Evolutionary conservation across 2,329 filamentous ascomycete species (phyloP), one percentile per base, ranked within the genome.

Genomic region (Claviceps maximensis): DNA sequence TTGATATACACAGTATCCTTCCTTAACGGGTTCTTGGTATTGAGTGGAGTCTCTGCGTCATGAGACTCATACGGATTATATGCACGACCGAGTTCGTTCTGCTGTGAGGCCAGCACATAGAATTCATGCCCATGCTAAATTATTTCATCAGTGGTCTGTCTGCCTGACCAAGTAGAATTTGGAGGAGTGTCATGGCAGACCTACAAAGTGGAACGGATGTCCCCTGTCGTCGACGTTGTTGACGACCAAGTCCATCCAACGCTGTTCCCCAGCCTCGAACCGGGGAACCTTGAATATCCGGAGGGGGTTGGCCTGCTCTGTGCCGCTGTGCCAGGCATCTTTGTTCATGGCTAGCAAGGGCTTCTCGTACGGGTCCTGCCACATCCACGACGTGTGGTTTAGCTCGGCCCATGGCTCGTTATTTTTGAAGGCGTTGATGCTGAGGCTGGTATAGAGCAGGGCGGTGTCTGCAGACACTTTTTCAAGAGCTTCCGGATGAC

Each of bases 141-240:
- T 1, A n/a, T 15, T 38, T 4, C 4, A 2, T 38, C 17, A 15
- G 13, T 38, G 4, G 33, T 38, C 19, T 23, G 25, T 17, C 52
- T n/a, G 46, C 41, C 1, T 41, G 19, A 4, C 3, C n/a, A n/a
- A n/a, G n/a, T n/a, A n/a, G n/a, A 19, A 23, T 29, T 31, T 12
- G 17, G 10, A 8, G 10, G 17, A 21, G 33, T 9, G 31, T 8
- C 29, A 23, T 12, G 38, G 10, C 21, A 12, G 45, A 55, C 61
- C 51, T 61, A 73, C 71, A 40, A 77, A 53, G 57, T 77, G 74
- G 54, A 76, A 76, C 0, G 74, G 74, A 58, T 77, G 74, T 0
- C 67, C 63, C 10, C 70, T 70, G 41, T 76, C 73, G 53, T 77
- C 74, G 12, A 75, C 61, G 52, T 77, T 77, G 56, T 77, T 77